Conservation (phyloP, 371 early-diverging fungal species). For the Batrachochytrium dendrobatidis region DNA sequence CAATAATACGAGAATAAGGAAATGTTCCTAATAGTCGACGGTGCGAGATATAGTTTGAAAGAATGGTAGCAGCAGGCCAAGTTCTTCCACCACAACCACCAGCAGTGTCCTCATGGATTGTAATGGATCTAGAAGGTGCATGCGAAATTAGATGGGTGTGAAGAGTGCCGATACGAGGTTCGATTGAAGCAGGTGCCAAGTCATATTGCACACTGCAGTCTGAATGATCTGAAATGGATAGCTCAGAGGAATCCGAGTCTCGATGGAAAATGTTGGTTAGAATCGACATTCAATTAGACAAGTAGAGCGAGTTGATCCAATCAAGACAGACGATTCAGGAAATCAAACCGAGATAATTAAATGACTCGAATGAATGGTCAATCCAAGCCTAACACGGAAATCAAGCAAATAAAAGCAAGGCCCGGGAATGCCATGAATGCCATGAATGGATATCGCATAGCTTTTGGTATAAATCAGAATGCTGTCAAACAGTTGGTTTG, state of each 20-base stretch:
- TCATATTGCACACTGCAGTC: background rate
- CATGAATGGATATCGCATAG: too few species aligned
- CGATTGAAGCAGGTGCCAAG: background rate
- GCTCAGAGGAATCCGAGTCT: background rate
- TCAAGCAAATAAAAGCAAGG: too few species aligned
- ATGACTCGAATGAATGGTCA: too few species aligned
- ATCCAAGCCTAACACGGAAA: too few species aligned
- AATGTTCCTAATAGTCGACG: conserved; percentile 4
- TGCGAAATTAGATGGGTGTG: background rate
- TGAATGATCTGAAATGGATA: background rate
- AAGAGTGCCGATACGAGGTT: background rate
- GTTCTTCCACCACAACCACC: conserved; percentile 25
- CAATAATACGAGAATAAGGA: conserved; percentile 4
- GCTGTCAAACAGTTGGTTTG: too few species aligned
- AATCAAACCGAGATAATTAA: too few species aligned
- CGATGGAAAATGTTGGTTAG: background rate
- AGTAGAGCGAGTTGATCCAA: too few species aligned
- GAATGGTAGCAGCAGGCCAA: conserved; percentile 22
- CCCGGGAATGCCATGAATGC: too few species aligned
- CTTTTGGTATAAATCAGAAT: too few species aligned
- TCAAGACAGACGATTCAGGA: too few species aligned
- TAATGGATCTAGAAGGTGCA: conserved; percentile 11
- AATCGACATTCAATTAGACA: too few species aligned
- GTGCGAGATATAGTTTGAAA: conserved; percentile 12
- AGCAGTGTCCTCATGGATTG: conserved; percentile 19